Conservation (phyloP, 495 filamentous ascomycete genomes). For the Hyaloscypha variabilis region DNA sequence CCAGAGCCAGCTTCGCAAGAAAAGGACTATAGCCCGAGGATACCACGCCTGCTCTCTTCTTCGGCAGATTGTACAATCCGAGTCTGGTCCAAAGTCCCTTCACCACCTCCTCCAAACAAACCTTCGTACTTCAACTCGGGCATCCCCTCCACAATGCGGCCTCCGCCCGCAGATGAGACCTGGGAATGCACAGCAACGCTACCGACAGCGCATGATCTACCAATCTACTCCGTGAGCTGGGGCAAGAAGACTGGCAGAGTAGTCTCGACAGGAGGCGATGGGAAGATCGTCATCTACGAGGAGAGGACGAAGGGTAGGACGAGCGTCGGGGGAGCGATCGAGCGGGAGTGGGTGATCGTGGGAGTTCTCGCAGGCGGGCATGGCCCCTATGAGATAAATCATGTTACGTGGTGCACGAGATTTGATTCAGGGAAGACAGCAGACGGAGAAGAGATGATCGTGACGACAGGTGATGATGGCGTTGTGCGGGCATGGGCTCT, state of each 20-base stretch:
- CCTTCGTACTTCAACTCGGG: slow-evolving; percentile 40
- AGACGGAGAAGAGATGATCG: slow-evolving; percentile 70
- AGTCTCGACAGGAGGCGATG: slow-evolving; percentile 85
- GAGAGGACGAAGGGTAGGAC: slow-evolving; percentile 33
- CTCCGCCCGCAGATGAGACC: slow-evolving; percentile 68
- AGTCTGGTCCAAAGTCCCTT: slow-evolving; percentile 64
- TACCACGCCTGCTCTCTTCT: slow-evolving; percentile 70
- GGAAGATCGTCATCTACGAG: slow-evolving; percentile 79
- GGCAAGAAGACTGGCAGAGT: slow-evolving; percentile 72
- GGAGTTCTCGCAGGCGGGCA: slow-evolving; percentile 71
- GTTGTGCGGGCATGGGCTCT: slow-evolving; percentile 71
- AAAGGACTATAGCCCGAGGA: slow-evolving; percentile 15
- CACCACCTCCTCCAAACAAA: slow-evolving; percentile 36
- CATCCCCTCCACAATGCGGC: slow-evolving; percentile 82
- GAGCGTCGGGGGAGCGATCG: slow-evolving; percentile 39
- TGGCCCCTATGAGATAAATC: slow-evolving; percentile 91
- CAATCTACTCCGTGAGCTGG: slow-evolving; percentile 83
- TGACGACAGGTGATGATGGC: slow-evolving; percentile 83
- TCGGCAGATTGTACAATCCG: slow-evolving; percentile 79
- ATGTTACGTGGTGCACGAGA: slow-evolving; percentile 76
- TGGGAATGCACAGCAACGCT: slow-evolving; percentile 77
- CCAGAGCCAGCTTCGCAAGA: slow-evolving; percentile 16
- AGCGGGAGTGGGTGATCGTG: slow-evolving; percentile 69
- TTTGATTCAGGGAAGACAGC: slow-evolving; percentile 54
- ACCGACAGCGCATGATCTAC: slow-evolving; percentile 73